These are phyloP conservation scores for Teratosphaeria viscida DNA, from an alignment of 2,329 filamentous ascomycete species.

Conservation along the genomic window DNA sequence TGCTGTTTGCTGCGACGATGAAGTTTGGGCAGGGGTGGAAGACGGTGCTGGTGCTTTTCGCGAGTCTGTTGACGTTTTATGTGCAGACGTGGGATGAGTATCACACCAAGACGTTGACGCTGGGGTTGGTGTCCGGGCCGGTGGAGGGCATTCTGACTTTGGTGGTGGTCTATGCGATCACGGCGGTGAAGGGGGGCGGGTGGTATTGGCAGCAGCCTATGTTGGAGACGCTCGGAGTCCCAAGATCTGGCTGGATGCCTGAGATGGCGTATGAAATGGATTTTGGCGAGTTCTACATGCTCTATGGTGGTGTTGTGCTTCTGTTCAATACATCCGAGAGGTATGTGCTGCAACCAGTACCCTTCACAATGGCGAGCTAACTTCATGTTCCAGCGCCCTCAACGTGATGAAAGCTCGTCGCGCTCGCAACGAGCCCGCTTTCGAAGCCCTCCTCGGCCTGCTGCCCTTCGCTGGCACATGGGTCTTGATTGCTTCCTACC, in stretches of 20 bases:
- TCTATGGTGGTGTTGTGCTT: slow-evolving; percentile 72
- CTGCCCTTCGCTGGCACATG: slow-evolving; percentile 71
- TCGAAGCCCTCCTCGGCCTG: slow-evolving; percentile 71
- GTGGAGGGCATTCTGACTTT: slow-evolving; percentile 89
- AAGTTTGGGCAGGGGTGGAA: slow-evolving; percentile 90
- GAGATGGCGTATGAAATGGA: slow-evolving; percentile 63
- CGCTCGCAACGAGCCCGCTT: slow-evolving; percentile 58
- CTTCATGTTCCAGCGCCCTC: slow-evolving; percentile 42
- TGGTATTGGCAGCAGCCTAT: slow-evolving; percentile 88
- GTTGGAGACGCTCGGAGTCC: slow-evolving; percentile 60
- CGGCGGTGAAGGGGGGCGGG: slow-evolving; percentile 73
- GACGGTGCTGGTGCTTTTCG: slow-evolving; percentile 70
- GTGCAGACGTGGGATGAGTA: slow-evolving; percentile 99
- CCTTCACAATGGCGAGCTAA: neutral
- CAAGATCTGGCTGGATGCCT: slow-evolving; percentile 54
- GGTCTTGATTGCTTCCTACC: slow-evolving; percentile 65
- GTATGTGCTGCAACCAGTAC: slow-evolving; percentile 17
- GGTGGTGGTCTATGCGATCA: slow-evolving; percentile 69
- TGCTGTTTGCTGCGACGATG: slow-evolving; percentile 85
- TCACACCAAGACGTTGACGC: slow-evolving; percentile 88
- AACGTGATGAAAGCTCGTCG: slow-evolving; percentile 79
- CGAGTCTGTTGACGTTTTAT: slow-evolving; percentile 76
- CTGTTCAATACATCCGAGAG: slow-evolving; percentile 75
- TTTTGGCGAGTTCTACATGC: slow-evolving; percentile 88
- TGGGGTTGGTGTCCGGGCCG: slow-evolving; percentile 85